Conservation (phyloP, 1,284 basidiomycete species). For the Nidula niveotomentosa region DNA sequence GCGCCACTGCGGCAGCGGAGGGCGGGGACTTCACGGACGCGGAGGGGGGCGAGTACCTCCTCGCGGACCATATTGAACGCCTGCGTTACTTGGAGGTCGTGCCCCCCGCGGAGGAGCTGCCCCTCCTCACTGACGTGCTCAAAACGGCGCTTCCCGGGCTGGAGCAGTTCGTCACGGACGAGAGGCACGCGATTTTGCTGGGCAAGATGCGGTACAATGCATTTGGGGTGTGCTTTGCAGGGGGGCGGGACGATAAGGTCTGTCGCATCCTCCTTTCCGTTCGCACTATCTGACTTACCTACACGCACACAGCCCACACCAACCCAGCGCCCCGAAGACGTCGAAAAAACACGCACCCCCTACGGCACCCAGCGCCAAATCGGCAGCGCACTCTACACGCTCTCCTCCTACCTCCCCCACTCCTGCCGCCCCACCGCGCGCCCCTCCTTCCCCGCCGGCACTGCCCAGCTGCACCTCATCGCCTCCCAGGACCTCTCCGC, state of each 20-base stretch:
- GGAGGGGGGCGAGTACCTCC: conserved; percentile 52
- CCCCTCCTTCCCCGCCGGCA: conserved; percentile 61
- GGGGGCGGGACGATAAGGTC: conserved; percentile 72
- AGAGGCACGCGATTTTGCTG: conserved; percentile 58
- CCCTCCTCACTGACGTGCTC: conserved; percentile 57
- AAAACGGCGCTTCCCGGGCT: conserved; percentile 65
- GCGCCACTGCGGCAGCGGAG: conserved; percentile 3
- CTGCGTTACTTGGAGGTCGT: conserved; percentile 61
- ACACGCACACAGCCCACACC: conserved; percentile 41
- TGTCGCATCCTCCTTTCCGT: conserved; percentile 9
- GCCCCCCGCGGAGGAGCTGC: conserved; percentile 46
- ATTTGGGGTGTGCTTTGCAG: conserved; percentile 64
- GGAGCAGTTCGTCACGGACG: conserved; percentile 65
- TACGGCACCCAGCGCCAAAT: conserved; percentile 71
- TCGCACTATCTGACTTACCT: background rate
- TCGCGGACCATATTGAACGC: conserved; percentile 76
- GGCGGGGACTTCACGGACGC: conserved; percentile 44
- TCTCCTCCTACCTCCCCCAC: conserved; percentile 77
- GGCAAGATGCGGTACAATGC: conserved; percentile 77
- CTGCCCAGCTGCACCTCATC: conserved; percentile 62
- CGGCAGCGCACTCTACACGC: conserved; percentile 69
- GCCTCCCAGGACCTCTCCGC: conserved; percentile 63
- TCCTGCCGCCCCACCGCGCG: conserved; percentile 69
- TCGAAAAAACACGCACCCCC: conserved; percentile 72
- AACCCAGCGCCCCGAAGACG: conserved; percentile 56